Evolutionary conservation across 192 early-diverging fungal genomes (phyloP).

Genomic region (Linderina pennispora): DNA sequence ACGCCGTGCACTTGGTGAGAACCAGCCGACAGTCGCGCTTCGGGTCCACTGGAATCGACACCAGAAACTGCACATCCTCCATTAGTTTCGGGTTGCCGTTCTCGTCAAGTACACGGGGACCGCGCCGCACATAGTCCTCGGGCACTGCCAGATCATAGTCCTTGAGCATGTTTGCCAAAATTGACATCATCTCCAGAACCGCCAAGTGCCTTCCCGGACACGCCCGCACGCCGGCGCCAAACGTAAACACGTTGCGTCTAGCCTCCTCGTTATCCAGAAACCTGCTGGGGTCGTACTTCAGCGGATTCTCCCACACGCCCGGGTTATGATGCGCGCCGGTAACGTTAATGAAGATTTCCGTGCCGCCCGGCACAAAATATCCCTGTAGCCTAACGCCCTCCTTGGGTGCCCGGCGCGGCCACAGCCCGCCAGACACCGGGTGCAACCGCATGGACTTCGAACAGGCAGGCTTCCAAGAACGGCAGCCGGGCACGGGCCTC

Average conservation of each 20-base stretch:
- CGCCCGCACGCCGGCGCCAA: constrained; percentile 20
- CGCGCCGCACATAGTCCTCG: constrained; percentile 18
- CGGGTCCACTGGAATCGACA: too few relatives aligned
- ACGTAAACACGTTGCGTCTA: constrained; percentile 20
- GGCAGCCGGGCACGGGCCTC: constrained; percentile 24
- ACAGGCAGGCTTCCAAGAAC: constrained; percentile 33
- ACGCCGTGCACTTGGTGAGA: too few relatives aligned
- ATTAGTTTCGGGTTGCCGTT: constrained; percentile 32
- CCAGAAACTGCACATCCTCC: constrained; percentile 25
- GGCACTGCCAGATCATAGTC: constrained; percentile 35
- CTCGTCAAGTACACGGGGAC: constrained; percentile 25
- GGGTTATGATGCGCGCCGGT: constrained; percentile 23
- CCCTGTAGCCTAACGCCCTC: constrained; percentile 20
- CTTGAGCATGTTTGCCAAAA: constrained; percentile 29
- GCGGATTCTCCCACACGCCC: constrained; percentile 17
- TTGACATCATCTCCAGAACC: constrained; percentile 22
- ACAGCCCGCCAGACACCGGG: constrained; percentile 23
- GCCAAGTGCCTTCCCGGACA: constrained; percentile 33
- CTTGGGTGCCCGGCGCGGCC: constrained; percentile 20
- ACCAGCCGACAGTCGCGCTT: too few relatives aligned
- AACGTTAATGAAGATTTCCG: constrained; percentile 17
- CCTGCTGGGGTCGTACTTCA: constrained; percentile 14
- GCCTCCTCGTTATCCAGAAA: constrained; percentile 19
- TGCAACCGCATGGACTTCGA: constrained; percentile 32
- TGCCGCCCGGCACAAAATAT: constrained; percentile 22